These are phyloP conservation scores for Ailanthus altissimus DNA, from an alignment of 345 rosid species.

Conservation along the genomic window DNA sequence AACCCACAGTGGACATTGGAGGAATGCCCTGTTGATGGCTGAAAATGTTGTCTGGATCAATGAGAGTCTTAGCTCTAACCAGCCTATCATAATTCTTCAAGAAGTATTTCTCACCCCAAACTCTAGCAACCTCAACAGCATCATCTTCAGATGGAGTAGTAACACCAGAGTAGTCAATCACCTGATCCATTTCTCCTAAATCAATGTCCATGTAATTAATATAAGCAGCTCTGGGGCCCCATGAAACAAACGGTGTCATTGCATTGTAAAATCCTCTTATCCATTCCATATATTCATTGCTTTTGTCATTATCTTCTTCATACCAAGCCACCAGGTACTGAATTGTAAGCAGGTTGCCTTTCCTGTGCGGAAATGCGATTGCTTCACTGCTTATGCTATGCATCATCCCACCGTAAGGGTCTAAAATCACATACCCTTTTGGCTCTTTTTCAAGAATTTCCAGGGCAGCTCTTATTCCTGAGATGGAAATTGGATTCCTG, in stretches of 20 bases:
- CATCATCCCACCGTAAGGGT: conserved; percentile 65
- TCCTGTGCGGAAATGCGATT: conserved; percentile 61
- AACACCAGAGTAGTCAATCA: not conserved
- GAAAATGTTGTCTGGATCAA: conserved; percentile 54
- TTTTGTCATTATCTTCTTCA: conserved; percentile 32
- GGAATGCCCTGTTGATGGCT: conserved; percentile 54
- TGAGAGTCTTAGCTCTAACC: conserved; percentile 42
- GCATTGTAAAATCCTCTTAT: conserved; percentile 38
- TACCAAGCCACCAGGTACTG: conserved; percentile 58
- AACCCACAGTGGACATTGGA: conserved; percentile 8
- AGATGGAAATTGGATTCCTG: conserved; percentile 32
- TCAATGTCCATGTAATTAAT: conserved; percentile 62
- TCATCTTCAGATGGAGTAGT: conserved; percentile 18
- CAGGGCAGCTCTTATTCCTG: conserved; percentile 33
- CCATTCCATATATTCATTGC: conserved; percentile 30
- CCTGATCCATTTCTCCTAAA: conserved; percentile 40
- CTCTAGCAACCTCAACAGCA: conserved; percentile 40
- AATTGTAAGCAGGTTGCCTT: conserved; percentile 45
- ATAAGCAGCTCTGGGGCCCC: conserved; percentile 55
- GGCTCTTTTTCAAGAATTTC: conserved; percentile 36
- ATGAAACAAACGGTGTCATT: conserved; percentile 52
- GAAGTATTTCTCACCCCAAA: conserved; percentile 56
- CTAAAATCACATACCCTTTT: conserved; percentile 39
- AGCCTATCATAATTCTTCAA: conserved; percentile 46
- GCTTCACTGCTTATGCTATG: conserved; percentile 37